These are phyloP conservation scores for Meyerozyma elateridarum DNA, from an alignment of 1,139 yeast genomes.

Conservation along the genomic window DNA sequence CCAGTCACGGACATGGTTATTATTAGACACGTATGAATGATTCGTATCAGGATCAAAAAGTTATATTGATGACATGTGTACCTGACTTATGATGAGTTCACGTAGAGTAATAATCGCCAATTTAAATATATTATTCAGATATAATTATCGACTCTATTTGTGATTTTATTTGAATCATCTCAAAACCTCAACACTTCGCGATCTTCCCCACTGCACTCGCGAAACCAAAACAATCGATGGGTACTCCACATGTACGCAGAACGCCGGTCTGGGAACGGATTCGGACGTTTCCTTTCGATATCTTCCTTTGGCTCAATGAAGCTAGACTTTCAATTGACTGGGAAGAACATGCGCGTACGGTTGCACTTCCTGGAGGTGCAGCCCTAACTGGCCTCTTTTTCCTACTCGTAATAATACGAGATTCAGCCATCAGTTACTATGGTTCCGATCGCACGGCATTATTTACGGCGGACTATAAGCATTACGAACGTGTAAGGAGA, in stretches of 20 bases:
- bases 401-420: slow-evolving; percentile 16
- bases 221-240: too few relatives aligned
- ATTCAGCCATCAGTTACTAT: slow-evolving; percentile 21
- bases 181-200: too few relatives aligned
- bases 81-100: not conserved
- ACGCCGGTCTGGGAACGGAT: slow-evolving; percentile 35
- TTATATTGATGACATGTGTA: too few relatives aligned
- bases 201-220: too few relatives aligned
- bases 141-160: not conserved
- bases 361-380: slow-evolving; percentile 48
- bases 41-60: too few relatives aligned
- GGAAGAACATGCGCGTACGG: slow-evolving; percentile 48
- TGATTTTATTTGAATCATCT: not conserved
- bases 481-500: slow-evolving; percentile 29
- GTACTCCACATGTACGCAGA: slow-evolving; percentile 8
- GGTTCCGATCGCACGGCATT: slow-evolving; percentile 19
- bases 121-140: not conserved
- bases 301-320: slow-evolving; percentile 50
- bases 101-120: slow-evolving; percentile 6
- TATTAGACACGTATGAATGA: too few relatives aligned
- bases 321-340: slow-evolving; percentile 54
- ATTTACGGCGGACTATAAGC: slow-evolving; percentile 27
- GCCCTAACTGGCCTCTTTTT: slow-evolving; percentile 20
- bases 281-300: slow-evolving; percentile 54
- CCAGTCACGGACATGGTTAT: too few relatives aligned